phyloP scores from a whole-genome alignment of 2,329 filamentous ascomycete species.

The Beauveria brongniartii region DNA sequence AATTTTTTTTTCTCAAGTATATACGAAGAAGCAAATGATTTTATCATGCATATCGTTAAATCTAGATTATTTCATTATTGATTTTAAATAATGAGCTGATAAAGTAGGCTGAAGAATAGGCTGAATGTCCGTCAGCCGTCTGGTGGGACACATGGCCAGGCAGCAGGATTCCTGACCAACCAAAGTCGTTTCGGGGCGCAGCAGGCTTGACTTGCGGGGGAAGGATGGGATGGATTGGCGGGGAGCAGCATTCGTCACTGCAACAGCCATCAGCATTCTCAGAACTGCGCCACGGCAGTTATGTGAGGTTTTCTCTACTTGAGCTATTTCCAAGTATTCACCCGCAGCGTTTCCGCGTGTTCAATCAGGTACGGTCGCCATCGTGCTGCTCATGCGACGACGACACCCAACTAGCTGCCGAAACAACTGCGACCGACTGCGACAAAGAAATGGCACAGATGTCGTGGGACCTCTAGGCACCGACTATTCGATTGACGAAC shows the following conservation, averaged over 20 bases:
- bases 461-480: not conserved
- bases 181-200: not conserved
- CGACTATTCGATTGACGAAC: not conserved
- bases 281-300: too few relatives aligned
- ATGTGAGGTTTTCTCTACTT: too few relatives aligned
- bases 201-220: not conserved
- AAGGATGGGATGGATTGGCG: not conserved
- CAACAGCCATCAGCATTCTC: too few relatives aligned
- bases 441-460: not conserved
- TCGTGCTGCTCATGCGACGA: not conserved
- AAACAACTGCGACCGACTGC: not conserved
- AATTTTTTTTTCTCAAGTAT: not conserved
- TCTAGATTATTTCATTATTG: not conserved
- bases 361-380: too few relatives aligned
- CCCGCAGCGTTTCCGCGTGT: too few relatives aligned
- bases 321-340: not conserved
- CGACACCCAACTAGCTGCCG: not conserved
- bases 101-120: too few relatives aligned
- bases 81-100: too few relatives aligned
- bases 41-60: too few relatives aligned
- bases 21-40: not conserved
- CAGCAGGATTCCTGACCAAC: slow-evolving; percentile 14
- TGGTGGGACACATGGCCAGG: slow-evolving; percentile 4
- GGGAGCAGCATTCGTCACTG: not conserved
- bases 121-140: not conserved